A percentile compares a stretch with the other conserved stretches of the same genome.
Conservation (phyloP, 352 stramenopile species). For the Globisporangium echinulatum region DNA sequence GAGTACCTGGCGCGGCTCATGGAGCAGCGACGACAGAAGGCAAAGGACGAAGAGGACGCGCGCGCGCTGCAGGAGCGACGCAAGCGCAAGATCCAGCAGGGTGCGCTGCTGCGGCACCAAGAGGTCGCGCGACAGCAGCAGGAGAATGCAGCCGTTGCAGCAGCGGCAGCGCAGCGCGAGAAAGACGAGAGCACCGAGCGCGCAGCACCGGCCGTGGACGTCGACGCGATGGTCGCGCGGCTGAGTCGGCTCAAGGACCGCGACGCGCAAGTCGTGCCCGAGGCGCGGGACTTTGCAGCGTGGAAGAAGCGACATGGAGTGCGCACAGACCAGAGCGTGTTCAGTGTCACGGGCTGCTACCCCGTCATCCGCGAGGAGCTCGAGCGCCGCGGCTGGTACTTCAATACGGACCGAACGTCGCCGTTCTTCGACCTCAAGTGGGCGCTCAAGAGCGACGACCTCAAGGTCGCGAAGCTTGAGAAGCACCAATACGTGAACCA, state of each 20-base stretch:
- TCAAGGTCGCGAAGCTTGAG: slow-evolving; percentile 72
- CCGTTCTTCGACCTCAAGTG: slow-evolving; percentile 91
- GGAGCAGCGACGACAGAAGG: slow-evolving; percentile 59
- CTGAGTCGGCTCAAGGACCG: slow-evolving; percentile 69
- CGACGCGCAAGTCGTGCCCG: slow-evolving; percentile 54
- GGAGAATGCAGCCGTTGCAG: slow-evolving; percentile 24
- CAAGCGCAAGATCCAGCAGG: slow-evolving; percentile 40
- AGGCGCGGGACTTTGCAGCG: slow-evolving; percentile 76
- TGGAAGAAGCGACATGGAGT: slow-evolving; percentile 89
- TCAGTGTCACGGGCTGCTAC: slow-evolving; percentile 90
- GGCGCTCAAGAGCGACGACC: slow-evolving; percentile 86
- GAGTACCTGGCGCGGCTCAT: slow-evolving; percentile 54
- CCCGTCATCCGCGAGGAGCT: slow-evolving; percentile 88
- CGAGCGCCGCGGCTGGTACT: slow-evolving; percentile 85
- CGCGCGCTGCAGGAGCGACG: slow-evolving; percentile 46
- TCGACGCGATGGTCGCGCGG: slow-evolving; percentile 71
- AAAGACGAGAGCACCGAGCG: slow-evolving; percentile 24
- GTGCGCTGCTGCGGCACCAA: slow-evolving; percentile 47
- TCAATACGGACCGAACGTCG: slow-evolving; percentile 75
- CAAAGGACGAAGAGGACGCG: slow-evolving; percentile 65
- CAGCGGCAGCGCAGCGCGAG: slow-evolving; percentile 17
- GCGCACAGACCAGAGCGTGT: slow-evolving; percentile 74
- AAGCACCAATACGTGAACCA: slow-evolving; percentile 89
- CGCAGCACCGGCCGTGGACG: slow-evolving; percentile 23
- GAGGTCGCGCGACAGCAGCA: slow-evolving; percentile 40